Base-by-base conservation (phyloP, 108 stramenopile genomes). In the Pseudonitzschia pungens region DNA sequence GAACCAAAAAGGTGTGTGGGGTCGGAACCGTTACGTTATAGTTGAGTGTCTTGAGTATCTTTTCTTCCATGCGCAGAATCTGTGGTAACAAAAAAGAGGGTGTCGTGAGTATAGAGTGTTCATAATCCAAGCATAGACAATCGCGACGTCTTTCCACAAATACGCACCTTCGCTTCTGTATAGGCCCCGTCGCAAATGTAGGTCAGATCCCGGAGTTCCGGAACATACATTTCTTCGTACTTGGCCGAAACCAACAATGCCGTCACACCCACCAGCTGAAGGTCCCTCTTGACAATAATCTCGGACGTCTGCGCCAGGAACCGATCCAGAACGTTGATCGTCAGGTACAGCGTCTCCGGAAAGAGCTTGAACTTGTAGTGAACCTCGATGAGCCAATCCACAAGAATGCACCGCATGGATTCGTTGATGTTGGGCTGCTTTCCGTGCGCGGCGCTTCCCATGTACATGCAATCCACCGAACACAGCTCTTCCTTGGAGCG, bases 331-430 rank as follows among this genome's bases (percentile, higher is more conserved):
- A 96, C 64, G 54, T 93, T 86, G 21, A 96, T 87, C 18, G 93
- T 89, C 32, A 97, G 79, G 67, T 89, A 95, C n/a, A 97, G 69
- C 26, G 91, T 92, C 58, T 91, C 86, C n/a, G 89, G 92, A 41
- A 75, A 75, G 52, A 94, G 83, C 70, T 91, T 87, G 70, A 92
- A 92, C 80, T 92, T 94, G 64, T 85, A 70, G 81, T 95, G 94
- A 8, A 97, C 93, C 65, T 94, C 91, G 43, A 95, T 83, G 64
- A 97, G 86, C 97, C 97, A 97, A 76, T 97, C 97, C 27, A 97
- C 86, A 9, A 97, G 85, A 69, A 97, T 91, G 22, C 87, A 80
- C 18, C 95, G 83, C 96, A 95, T 97, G 36, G 73, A 74, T 53
- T 84, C 81, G 80, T 87, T 96, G 55, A 97, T 92, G 64, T 87